A percentile compares a stretch with the other conserved stretches of the same genome.
Evolutionary conservation across 1,284 basidiomycete genomes (phyloP).

Genomic region (Fomitopsis betulina): DNA sequence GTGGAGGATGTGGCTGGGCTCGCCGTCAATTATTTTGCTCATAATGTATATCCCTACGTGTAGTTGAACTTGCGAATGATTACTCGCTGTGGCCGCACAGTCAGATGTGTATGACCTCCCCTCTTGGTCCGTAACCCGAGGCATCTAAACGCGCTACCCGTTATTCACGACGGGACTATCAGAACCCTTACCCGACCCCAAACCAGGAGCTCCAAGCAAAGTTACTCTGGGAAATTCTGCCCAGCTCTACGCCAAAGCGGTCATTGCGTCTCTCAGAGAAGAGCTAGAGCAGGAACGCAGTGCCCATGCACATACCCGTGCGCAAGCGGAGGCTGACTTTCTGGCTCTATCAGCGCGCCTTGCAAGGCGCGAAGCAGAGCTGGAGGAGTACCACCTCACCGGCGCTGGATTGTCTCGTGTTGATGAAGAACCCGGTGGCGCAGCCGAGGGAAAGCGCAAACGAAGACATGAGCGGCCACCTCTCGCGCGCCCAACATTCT

Average conservation of each 20-base stretch:
- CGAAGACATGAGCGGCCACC: neutral
- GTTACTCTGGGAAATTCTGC: neutral
- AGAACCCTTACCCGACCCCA: neutral
- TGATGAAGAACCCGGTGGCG: neutral
- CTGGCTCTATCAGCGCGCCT: slow-evolving; percentile 47
- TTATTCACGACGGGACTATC: neutral
- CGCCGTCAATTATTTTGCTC: neutral
- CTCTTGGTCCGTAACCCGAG: slow-evolving; percentile 35
- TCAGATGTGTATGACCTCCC: slow-evolving; percentile 38
- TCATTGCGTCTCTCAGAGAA: slow-evolving; percentile 39
- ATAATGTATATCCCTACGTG: slow-evolving; percentile 1
- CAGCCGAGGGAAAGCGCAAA: neutral
- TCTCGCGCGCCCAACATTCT: slow-evolving; percentile 4
- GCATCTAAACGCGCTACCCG: neutral
- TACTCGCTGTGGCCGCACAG: slow-evolving; percentile 48
- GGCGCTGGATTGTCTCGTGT: neutral
- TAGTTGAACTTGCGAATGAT: slow-evolving; percentile 52
- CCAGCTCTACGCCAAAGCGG: slow-evolving; percentile 10
- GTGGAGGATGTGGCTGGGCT: neutral
- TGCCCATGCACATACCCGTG: slow-evolving; percentile 36
- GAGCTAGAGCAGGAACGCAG: slow-evolving; percentile 42
- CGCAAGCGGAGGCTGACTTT: slow-evolving; percentile 38
- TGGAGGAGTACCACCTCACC: slow-evolving; percentile 31
- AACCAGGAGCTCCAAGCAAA: neutral
- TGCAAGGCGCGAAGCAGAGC: slow-evolving; percentile 50